Evolutionary conservation across 1,284 basidiomycete genomes (phyloP), one percentile per base, ranked within the genome.

Genomic region (Fomitopsis palustris): DNA sequence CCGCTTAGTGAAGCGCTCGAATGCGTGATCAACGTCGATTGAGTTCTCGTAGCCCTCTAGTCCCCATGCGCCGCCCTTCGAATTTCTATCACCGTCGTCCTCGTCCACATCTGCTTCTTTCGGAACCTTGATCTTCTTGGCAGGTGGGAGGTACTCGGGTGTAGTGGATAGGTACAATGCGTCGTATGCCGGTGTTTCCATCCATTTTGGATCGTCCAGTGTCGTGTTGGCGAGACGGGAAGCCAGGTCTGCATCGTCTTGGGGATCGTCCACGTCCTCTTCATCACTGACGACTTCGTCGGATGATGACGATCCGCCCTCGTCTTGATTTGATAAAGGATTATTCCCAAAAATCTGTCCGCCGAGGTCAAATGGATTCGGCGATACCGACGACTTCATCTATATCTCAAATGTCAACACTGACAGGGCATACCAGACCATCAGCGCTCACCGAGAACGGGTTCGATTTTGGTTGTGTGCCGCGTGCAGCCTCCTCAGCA

Each of bases 41-140:
- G 90, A 90, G 68, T 90, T 85, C 72, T 93, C 92, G 67, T 92
- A 95, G 16, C 80, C 77, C 71, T 95, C 92, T 9, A 81, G 74
- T 3, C 76, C 74, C 88, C 87, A 92, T 1, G 74, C 76, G 7
- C 76, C 70, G 53, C 79, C 78, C 57, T 81, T 83, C 55, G 72
- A 71, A 12, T 73, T 78, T 31, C 67, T 70, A 39, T 72, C 74
- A 39, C 72, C 74, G 45, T 72, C 69, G n/a, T 70, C 70, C 33
- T 78, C 78, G 56, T 82, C 81, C 14, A 80, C 66, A 8, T 74
- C 71, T 7, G 73, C 73, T 29, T 71, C 74, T 1, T 77, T 64
- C 0, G 79, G 72, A 0, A 78, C 63, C 62, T 82, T 85, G 27
- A 72, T n/a, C 49, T 35, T 51, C 49, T 67, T 84, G 84, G 23